phyloP scores from a whole-genome alignment of 306 rosid genomes.

The Styphnolobium japonicum region DNA sequence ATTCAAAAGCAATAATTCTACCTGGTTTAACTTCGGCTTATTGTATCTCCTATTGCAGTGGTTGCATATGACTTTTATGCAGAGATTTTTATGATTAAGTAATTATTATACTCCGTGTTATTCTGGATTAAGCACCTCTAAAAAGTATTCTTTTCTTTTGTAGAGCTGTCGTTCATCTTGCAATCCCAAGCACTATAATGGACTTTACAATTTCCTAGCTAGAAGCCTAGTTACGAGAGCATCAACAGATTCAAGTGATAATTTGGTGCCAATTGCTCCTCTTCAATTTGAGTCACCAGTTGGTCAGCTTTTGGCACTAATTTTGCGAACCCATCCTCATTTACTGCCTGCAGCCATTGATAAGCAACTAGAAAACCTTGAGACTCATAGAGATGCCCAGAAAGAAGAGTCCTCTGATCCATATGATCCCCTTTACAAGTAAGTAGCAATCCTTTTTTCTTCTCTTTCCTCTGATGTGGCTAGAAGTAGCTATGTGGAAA shows the following conservation, averaged over 20 bases:
- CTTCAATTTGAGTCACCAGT: conserved; percentile 76
- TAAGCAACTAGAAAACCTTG: conserved; percentile 93
- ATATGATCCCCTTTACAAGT: conserved; percentile 74
- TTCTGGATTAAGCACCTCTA: neutral
- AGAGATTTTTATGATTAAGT: conserved; percentile 3
- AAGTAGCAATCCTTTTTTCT: conserved; percentile 5
- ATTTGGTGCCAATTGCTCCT: conserved; percentile 65
- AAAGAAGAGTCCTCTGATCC: conserved; percentile 43
- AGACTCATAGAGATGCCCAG: too few species aligned
- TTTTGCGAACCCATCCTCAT: conserved; percentile 87
- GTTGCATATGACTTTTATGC: too few species aligned
- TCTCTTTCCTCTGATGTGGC: conserved; percentile 2
- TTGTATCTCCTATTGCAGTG: too few species aligned
- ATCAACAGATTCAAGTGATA: conserved; percentile 59
- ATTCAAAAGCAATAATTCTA: too few species aligned
- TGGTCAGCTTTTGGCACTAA: conserved; percentile 88
- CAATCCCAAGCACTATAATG: conserved; percentile 46
- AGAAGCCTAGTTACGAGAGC: conserved; percentile 68
- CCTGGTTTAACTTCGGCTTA: too few species aligned
- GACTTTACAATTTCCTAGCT: conserved; percentile 49
- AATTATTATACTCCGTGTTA: neutral
- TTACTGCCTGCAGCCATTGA: conserved; percentile 78
- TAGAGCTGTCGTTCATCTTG: conserved; percentile 62
- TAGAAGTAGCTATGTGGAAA: neutral
- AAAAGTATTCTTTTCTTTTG: neutral